These are phyloP conservation scores for Trametes gibbosa DNA, from an alignment of 768 basidiomycete genomes.

Conservation along the genomic window DNA sequence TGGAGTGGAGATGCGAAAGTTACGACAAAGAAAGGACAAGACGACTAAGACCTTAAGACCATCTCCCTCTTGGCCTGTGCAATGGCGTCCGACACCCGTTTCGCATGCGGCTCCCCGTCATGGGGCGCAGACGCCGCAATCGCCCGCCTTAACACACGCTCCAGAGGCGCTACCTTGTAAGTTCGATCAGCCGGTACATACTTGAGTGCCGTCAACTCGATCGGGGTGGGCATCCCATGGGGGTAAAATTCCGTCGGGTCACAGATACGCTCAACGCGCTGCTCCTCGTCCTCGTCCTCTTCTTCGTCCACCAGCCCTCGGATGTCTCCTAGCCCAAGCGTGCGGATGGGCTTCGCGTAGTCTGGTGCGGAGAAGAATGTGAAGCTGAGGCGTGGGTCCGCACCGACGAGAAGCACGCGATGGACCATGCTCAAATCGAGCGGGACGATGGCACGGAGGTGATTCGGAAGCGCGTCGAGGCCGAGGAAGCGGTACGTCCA, in stretches of 20 bases:
- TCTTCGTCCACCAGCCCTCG: not conserved
- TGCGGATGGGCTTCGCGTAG: not conserved
- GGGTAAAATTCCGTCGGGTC: not conserved
- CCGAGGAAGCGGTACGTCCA: conserved; percentile 29
- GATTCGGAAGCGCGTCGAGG: not conserved
- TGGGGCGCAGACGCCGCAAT: not conserved
- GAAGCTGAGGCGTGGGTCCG: conserved; percentile 13
- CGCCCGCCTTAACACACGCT: conserved; percentile 17
- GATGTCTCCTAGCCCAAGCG: not conserved
- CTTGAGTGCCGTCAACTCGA: conserved; percentile 1
- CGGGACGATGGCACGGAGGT: not conserved
- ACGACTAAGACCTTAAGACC: not conserved
- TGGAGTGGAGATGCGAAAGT: not conserved
- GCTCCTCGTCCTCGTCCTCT: not conserved
- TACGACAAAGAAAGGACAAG: not conserved
- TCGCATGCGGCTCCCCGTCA: not conserved
- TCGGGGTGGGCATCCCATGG: conserved; percentile 11
- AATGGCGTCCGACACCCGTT: conserved; percentile 8
- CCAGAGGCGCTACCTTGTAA: conserved; percentile 10
- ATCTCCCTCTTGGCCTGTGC: conserved; percentile 11
- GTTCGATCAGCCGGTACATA: not conserved
- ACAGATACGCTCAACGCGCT: not conserved
- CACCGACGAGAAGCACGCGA: conserved; percentile 15
- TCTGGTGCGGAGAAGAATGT: conserved; percentile 7
- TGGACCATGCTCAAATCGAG: conserved; percentile 17